Evolutionary conservation across 2,329 filamentous ascomycete species (phyloP).

Genomic region (Botryotinia calthae): DNA sequence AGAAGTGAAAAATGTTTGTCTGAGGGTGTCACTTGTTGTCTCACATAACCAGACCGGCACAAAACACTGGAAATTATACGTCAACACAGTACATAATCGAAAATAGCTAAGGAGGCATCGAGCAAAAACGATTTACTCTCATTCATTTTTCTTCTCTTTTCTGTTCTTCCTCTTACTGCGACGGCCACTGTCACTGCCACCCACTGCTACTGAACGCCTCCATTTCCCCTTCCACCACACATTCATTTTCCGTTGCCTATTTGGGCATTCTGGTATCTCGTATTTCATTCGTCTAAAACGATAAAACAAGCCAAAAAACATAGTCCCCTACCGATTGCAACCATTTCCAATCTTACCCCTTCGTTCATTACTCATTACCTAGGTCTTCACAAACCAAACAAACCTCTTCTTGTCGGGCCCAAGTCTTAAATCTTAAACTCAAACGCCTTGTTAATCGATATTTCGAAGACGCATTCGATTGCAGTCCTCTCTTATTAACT

Average conservation of each 20-base stretch:
- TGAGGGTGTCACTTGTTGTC: slow-evolving; percentile 6
- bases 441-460: background rate
- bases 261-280: background rate
- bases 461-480: slow-evolving; percentile 37
- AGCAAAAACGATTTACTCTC: slow-evolving; percentile 3
- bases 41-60: slow-evolving; percentile 6
- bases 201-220: background rate
- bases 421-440: background rate
- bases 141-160: background rate
- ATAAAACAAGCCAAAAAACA: background rate
- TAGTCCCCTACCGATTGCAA: background rate
- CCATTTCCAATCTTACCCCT: background rate
- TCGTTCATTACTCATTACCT: slow-evolving; percentile 9
- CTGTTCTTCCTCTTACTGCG: background rate
- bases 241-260: background rate
- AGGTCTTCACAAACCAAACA: background rate
- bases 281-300: slow-evolving; percentile 3
- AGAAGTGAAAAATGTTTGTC: background rate
- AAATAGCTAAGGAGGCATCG: background rate
- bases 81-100: background rate
- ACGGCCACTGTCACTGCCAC: background rate
- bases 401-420: slow-evolving; percentile 14
- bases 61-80: slow-evolving; percentile 1
- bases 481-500: slow-evolving; percentile 26
- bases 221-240: background rate